These are phyloP conservation scores for Castanea mollissima DNA, from an alignment of 306 rosid genomes.

Conservation along the genomic window DNA sequence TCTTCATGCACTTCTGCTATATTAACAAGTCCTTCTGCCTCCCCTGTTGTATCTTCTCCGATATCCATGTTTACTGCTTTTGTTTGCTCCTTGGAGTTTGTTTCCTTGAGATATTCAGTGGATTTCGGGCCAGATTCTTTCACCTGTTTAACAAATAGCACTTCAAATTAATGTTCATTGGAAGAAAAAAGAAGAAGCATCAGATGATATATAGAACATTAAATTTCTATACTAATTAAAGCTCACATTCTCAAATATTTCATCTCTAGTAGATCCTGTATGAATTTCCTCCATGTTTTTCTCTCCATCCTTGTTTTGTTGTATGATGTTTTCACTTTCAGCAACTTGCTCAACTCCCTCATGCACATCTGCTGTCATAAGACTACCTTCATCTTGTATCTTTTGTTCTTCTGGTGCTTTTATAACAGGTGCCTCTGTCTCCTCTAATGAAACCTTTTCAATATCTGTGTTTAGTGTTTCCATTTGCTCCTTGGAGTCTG, in stretches of 20 bases:
- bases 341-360: background rate
- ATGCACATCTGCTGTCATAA: background rate
- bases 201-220: too few relatives aligned
- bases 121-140: background rate
- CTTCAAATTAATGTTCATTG: too few relatives aligned
- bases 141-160: background rate
- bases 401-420: constrained; percentile 10
- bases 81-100: background rate
- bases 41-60: background rate
- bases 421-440: background rate
- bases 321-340: background rate
- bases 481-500: constrained; percentile 13
- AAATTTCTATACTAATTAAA: background rate
- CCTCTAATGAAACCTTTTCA: constrained; percentile 1
- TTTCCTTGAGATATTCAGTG: background rate
- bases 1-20: constrained; percentile 9
- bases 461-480: background rate
- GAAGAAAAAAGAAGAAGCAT: too few relatives aligned
- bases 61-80: background rate
- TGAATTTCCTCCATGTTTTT: background rate
- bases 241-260: background rate
- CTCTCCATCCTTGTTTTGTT: background rate
- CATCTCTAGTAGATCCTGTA: background rate
- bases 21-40: too few relatives aligned
- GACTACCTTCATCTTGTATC: background rate